A percentile compares a stretch with the other conserved stretches of the same genome.
Evolutionary conservation across 192 early-diverging fungal genomes (phyloP).

Genomic region (Rhizophlyctis rosea): DNA sequence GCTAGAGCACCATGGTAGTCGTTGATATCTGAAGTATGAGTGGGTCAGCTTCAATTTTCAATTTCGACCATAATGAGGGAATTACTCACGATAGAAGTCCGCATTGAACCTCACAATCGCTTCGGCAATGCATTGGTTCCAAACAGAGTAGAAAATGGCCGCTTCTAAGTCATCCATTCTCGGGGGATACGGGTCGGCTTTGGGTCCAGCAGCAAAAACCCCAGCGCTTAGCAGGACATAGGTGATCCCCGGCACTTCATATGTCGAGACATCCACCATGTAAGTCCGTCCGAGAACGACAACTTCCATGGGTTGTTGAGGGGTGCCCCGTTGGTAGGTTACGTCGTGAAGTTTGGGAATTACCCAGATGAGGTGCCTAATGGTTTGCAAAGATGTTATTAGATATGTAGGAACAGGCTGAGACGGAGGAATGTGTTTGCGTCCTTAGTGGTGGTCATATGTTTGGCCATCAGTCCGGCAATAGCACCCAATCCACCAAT

Average conservation of each 20-base stretch:
- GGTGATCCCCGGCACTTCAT: background rate
- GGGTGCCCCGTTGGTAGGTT: background rate
- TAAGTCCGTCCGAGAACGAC: background rate
- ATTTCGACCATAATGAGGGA: background rate
- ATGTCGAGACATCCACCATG: background rate
- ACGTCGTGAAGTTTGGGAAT: constrained; percentile 10
- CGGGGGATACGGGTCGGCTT: constrained; percentile 8
- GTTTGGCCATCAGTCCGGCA: constrained; percentile 1
- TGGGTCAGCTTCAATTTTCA: background rate
- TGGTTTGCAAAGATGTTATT: background rate
- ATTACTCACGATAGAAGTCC: constrained; percentile 4
- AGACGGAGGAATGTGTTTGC: background rate
- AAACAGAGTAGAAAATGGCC: constrained; percentile 2
- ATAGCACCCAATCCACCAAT: constrained; percentile 13
- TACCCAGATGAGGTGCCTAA: constrained; percentile 6
- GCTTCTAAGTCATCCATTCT: constrained; percentile 10
- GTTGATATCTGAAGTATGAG: background rate
- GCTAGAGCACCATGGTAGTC: constrained; percentile 11
- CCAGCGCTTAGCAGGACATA: constrained; percentile 6
- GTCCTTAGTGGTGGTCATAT: background rate
- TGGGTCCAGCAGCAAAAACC: background rate
- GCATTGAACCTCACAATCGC: background rate
- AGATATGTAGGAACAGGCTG: constrained; percentile 1
- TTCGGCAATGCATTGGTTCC: constrained; percentile 11
- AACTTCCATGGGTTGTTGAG: background rate